Conservation (phyloP, 2,329 filamentous ascomycete species). For the Clonostachys rhizophaga region DNA sequence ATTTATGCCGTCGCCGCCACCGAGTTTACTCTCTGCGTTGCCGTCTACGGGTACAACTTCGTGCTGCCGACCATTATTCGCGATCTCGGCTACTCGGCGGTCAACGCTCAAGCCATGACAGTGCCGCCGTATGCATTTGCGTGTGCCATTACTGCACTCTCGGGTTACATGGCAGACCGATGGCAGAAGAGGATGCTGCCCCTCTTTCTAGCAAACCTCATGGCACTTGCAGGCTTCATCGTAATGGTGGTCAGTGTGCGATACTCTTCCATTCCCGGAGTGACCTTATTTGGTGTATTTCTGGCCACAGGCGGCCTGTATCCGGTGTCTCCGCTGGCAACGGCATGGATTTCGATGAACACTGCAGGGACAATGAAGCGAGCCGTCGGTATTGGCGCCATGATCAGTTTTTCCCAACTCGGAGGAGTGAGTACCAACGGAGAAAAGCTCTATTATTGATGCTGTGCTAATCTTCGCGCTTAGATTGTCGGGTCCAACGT, state of each 20-base stretch:
- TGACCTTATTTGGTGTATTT: background rate
- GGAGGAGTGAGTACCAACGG: background rate
- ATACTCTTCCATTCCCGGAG: background rate
- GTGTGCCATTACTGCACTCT: slow-evolving; percentile 12
- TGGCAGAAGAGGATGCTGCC: background rate
- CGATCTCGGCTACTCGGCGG: slow-evolving; percentile 15
- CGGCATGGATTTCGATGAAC: background rate
- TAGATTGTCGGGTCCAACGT: slow-evolving; percentile 4
- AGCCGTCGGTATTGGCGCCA: background rate
- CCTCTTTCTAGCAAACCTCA: background rate
- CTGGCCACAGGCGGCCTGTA: background rate
- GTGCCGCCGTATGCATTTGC: slow-evolving; percentile 32
- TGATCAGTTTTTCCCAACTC: background rate
- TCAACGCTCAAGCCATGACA: slow-evolving; percentile 16
- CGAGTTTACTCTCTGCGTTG: background rate
- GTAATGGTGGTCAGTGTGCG: background rate
- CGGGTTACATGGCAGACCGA: background rate
- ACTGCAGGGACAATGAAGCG: background rate
- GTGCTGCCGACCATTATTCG: slow-evolving; percentile 16
- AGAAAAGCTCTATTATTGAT: no score
- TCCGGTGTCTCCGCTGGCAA: background rate
- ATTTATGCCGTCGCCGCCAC: background rate
- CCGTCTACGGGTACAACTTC: background rate
- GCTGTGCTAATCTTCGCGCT: no score
- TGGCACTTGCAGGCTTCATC: background rate